Evolutionary conservation across 352 stramenopile species (phyloP).

Genomic region (Pythium brachiatum): DNA sequence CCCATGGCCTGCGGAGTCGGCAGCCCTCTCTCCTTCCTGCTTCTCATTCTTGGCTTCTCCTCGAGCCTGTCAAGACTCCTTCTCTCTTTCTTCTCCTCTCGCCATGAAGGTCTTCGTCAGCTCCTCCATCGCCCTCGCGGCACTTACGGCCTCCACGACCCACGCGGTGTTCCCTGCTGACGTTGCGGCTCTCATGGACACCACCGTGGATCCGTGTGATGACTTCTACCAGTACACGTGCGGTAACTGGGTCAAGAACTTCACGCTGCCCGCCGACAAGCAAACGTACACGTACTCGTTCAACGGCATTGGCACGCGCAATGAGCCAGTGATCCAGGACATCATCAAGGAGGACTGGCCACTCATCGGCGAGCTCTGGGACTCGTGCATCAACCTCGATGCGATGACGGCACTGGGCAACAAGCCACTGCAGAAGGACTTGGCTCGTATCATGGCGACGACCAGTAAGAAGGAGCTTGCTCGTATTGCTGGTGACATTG

Average conservation of each 20-base stretch:
- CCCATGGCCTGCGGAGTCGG: not conserved
- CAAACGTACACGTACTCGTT: slow-evolving; percentile 22
- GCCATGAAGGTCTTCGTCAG: slow-evolving; percentile 20
- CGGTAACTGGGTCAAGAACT: slow-evolving; percentile 31
- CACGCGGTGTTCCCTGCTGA: slow-evolving; percentile 14
- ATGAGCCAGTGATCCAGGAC: slow-evolving; percentile 20
- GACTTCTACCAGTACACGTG: slow-evolving; percentile 36
- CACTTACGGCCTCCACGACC: not conserved
- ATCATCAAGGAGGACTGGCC: slow-evolving; percentile 31
- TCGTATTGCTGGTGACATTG: slow-evolving; percentile 21
- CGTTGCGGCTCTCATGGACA: slow-evolving; percentile 24
- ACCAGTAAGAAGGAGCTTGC: slow-evolving; percentile 21
- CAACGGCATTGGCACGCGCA: slow-evolving; percentile 20
- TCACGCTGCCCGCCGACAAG: slow-evolving; percentile 15
- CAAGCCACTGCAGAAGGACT: slow-evolving; percentile 12
- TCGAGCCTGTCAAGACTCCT: slow-evolving; percentile 5
- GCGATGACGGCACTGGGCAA: slow-evolving; percentile 3
- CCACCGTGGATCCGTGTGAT: slow-evolving; percentile 23
- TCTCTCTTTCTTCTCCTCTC: not conserved
- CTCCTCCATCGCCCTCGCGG: slow-evolving; percentile 2
- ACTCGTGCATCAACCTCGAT: slow-evolving; percentile 15
- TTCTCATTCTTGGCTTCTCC: slow-evolving; percentile 17
- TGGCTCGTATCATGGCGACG: not conserved
- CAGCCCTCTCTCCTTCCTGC: not conserved
- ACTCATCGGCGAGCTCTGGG: slow-evolving; percentile 28